A percentile compares a stretch with the other conserved stretches of the same genome.
Conservation (phyloP, 2,329 filamentous ascomycete species). For the Sclerotinia sclerotiorum region DNA sequence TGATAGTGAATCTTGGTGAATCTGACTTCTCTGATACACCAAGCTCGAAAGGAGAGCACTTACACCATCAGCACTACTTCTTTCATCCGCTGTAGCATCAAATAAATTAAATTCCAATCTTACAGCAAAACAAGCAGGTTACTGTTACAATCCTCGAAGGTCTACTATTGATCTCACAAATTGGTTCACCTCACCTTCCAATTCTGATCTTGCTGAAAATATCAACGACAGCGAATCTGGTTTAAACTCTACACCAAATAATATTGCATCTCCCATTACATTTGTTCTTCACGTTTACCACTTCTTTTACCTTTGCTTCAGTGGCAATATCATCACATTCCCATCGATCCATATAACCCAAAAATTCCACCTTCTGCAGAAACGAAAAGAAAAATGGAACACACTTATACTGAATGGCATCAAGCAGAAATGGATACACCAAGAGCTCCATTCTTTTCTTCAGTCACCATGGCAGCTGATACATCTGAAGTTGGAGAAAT, state of each 20-base stretch:
- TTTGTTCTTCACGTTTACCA: neutral
- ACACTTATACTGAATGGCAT: neutral
- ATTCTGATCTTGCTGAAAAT: neutral
- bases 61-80: neutral
- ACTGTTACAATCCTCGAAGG: neutral
- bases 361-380: neutral
- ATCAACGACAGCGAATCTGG: conserved; percentile 1
- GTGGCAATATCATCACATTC: neutral
- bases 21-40: neutral
- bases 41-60: neutral
- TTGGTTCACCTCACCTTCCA: neutral
- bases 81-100: neutral
- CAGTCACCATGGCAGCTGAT: neutral
- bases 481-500: neutral
- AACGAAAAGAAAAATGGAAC: conserved; percentile 7
- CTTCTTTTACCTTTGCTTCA: neutral
- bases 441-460: neutral
- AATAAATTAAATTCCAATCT: neutral
- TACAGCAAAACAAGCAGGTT: conserved; percentile 1
- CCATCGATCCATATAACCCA: neutral
- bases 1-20: neutral
- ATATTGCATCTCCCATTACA: neutral
- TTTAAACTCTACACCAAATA: neutral
- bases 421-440: neutral
- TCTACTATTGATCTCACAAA: neutral